Base-by-base conservation (phyloP, 768 basidiomycete genomes). In the Russula dissimulans region DNA sequence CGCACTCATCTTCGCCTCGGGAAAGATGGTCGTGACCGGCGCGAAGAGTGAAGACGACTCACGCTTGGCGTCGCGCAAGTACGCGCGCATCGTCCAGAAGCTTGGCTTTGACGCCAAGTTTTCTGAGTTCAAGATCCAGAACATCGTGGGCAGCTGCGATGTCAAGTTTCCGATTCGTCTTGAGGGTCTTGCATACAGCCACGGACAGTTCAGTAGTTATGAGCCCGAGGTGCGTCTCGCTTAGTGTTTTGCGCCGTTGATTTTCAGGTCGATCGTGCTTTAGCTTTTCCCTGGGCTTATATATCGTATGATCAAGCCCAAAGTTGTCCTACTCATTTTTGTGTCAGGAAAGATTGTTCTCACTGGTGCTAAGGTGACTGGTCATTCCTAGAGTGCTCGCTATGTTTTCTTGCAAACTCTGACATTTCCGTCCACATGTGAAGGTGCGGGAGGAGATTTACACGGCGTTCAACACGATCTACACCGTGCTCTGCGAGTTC, bases 21-120 rank as follows among this genome's bases (percentile, higher is more conserved):
- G 97, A 71, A 99, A 98, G 83, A 98, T 99, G 91, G 97, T 99
- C 73, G 95, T 98, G 60, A 98, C 97, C 43, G 97, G 97, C 71
- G 97, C 97, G 50, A 99, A 98, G 81, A 93, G 91, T 36, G 95
- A 98, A 75, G 95, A 98, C 73, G 95, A 99, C 70, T 95, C 93
- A 68, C 84, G 95, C 53, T 78, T 98, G 63, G 95, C 97, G 54
- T 95, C 94, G 67, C 87, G 95, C 71, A 99, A 99, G 76, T 98
- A 98, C 75, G 97, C 97, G 48, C 87, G 97, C 54, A 99, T 99
- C 70, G 94, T 99, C 43, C 97, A 98, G 79, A 98, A 99, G 75
- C 86, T 98, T 55, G 97, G 97, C 32, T 99, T 99, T 75, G 95
- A 98, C 64, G 95, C 95, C 68, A 97, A 97, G 77, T 98, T 98